Evolutionary conservation across 2,329 filamentous ascomycete genomes (phyloP), one percentile per base, ranked within the genome.

Genomic region (Neofusicoccum ribis): DNA sequence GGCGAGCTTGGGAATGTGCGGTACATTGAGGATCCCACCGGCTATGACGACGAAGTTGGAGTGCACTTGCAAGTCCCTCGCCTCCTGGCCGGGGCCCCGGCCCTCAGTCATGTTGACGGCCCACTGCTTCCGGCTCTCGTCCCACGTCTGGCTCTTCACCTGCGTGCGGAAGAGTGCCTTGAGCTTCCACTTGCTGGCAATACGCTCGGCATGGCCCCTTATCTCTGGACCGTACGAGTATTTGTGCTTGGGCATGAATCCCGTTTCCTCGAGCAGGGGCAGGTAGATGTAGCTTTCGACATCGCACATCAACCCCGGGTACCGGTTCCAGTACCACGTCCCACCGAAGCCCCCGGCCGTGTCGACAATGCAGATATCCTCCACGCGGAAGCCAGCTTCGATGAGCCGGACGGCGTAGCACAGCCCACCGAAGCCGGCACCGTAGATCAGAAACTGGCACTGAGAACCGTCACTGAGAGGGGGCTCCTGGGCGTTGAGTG

Each of bases 131-230:
- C 66, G 69, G 1, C 69, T 72, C 0, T 83, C 81, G 65, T 85
- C 77, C 85, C 85, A 87, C 84, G 65, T 88, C 85, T 2, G 88
- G 78, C 6, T 86, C 72, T 78, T 71, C 68, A 72, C 81, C 2
- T 69, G 65, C 1, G 78, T 76, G 1, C 69, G 69, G 7, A 67
- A 67, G 6, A 82, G 68, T 2, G 47, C 47, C 27, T 34, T 20
- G 44, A 82, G 67, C 31, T 76, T 64, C 63, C 76, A 72, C 58
- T 71, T 71, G 37, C 73, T 70, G 3, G 70, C 70, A 12, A 80
- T 71, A 39, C 74, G 71, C n/a, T 76, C 63, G 11, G 78, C 68
- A 60, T 80, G 79, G 9, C 56, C 67, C 1, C 76, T 70, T 1
- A 75, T 70, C 31, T 80, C 76, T 5, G 72, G 69, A 36, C 77